Evolutionary conservation across 1,284 basidiomycete genomes (phyloP), one percentile per base, ranked within the genome.

Genomic region (Pisolithus thermaeus): DNA sequence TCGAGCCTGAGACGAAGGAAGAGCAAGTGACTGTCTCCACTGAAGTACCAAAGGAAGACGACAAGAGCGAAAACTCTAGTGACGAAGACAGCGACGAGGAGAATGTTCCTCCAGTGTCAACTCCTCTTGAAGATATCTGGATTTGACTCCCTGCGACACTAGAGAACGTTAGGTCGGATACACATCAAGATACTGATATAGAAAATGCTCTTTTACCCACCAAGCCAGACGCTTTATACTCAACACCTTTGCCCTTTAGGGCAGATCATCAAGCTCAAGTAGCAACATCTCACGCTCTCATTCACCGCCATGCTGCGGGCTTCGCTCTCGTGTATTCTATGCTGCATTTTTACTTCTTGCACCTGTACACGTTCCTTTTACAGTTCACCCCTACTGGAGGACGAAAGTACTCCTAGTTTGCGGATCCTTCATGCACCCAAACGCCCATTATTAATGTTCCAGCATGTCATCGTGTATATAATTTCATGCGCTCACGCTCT

Each of bases 281-380:
- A 54, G 53, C 43, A 46, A 58, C 65, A 54, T 62, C 58, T 51
- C 57, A 56, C 58, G 45, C 59, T 9, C 58, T 72, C 42, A 66
- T 69, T 49, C 62, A 61, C 45, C 68, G 74, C 45, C 74, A 75
- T 47, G 64, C 63, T 47, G 68, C 67, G 46, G 72, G 74, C 46
- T 73, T 73, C 46, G 69, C 70, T 54, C 60, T 76, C 52, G 61
- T 74, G 66, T 70, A 74, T 67, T 66, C 69, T 59, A 64, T 76
- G 63, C 61, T 77, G 52, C 72, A 72, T 60, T 66, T 76, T 58
- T 80, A 77, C 67, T 61, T 79, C 62, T 61, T 78, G 56, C 73
- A 79, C 66, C 63, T 81, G 67, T 81, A 78, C 65, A 67, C 73
- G 58, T 55, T 78, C 54, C 60, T 79, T 52, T 59, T 75, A 59